Conservation (phyloP, 129 eudicot genomes). For the Escallonia herrerae region DNA sequence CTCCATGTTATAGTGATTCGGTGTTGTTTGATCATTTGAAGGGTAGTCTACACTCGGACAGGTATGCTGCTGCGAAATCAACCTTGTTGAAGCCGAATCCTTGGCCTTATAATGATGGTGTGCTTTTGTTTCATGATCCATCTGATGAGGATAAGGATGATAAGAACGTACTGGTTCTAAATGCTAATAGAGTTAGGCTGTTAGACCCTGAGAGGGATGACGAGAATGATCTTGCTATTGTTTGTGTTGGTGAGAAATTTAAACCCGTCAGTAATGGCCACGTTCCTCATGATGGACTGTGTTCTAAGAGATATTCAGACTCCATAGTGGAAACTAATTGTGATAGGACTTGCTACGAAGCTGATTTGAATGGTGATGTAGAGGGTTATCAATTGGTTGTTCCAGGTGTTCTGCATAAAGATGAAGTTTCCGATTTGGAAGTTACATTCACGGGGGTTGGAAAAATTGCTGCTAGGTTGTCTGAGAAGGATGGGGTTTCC, state of each 20-base stretch:
- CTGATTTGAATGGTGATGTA: conserved; percentile 5
- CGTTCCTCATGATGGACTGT: neutral
- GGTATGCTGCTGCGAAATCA: conserved; percentile 60
- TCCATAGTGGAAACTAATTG: neutral
- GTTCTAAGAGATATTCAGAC: neutral
- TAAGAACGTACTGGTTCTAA: conserved; percentile 11
- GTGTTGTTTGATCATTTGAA: conserved; percentile 65
- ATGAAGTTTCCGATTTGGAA: conserved; percentile 47
- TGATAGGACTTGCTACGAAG: conserved; percentile 1
- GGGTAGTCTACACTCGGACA: conserved; percentile 62
- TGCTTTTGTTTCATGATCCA: conserved; percentile 52
- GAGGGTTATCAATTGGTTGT: conserved; percentile 29
- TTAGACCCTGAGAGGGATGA: conserved; percentile 11
- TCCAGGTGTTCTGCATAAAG: conserved; percentile 48
- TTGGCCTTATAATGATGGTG: conserved; percentile 89
- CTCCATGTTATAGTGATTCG: conserved; percentile 77
- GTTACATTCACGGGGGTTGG: conserved; percentile 62
- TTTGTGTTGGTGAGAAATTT: conserved; percentile 22
- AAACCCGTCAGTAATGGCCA: conserved; percentile 10
- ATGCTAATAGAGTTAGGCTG: conserved; percentile 11
- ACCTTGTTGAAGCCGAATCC: conserved; percentile 77
- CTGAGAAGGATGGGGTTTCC: conserved; percentile 32
- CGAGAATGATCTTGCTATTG: conserved; percentile 53
- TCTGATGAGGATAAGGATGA: conserved; percentile 25
- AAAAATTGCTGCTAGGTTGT: conserved; percentile 46